These are phyloP conservation scores for Oryza meyeriana DNA, from an alignment of 176 grass and related monocot genomes.

Conservation along the genomic window DNA sequence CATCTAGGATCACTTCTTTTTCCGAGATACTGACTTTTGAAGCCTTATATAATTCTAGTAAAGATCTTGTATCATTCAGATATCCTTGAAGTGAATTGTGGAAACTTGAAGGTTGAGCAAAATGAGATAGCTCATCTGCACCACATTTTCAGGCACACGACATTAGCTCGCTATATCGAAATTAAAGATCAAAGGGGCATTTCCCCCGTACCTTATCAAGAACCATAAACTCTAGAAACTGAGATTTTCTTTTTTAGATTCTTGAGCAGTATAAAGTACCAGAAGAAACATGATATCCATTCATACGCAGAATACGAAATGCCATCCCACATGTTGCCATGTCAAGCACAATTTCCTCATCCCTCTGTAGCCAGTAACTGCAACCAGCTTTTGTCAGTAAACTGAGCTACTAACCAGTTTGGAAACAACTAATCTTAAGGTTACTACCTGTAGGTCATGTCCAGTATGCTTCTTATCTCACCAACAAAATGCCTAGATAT, in stretches of 20 bases:
- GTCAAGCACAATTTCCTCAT: constrained; percentile 49
- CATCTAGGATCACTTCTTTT: constrained; percentile 47
- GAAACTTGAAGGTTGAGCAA: constrained; percentile 39
- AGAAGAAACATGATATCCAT: constrained; percentile 61
- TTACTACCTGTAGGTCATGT: constrained; percentile 46
- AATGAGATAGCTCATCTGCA: constrained; percentile 39
- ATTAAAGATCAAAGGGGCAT: neutral
- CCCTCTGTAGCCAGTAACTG: constrained; percentile 54
- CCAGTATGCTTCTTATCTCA: constrained; percentile 56
- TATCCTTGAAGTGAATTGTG: constrained; percentile 37
- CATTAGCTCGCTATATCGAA: neutral
- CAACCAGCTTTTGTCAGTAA: neutral
- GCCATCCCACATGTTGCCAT: constrained; percentile 54
- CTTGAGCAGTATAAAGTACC: constrained; percentile 15
- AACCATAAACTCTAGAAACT: neutral
- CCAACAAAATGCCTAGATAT: constrained; percentile 45
- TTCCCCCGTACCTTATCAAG: neutral
- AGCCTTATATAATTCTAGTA: constrained; percentile 75
- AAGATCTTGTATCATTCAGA: constrained; percentile 23
- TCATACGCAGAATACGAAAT: constrained; percentile 62
- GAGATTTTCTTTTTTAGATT: neutral
- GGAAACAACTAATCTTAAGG: neutral
- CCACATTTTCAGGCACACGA: neutral
- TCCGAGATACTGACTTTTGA: constrained; percentile 51
- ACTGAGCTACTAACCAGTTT: neutral